Evolutionary conservation across 768 basidiomycete species (phyloP), one percentile per base, ranked within the genome.

Genomic region (Pilatotrama ljubarskyi): DNA sequence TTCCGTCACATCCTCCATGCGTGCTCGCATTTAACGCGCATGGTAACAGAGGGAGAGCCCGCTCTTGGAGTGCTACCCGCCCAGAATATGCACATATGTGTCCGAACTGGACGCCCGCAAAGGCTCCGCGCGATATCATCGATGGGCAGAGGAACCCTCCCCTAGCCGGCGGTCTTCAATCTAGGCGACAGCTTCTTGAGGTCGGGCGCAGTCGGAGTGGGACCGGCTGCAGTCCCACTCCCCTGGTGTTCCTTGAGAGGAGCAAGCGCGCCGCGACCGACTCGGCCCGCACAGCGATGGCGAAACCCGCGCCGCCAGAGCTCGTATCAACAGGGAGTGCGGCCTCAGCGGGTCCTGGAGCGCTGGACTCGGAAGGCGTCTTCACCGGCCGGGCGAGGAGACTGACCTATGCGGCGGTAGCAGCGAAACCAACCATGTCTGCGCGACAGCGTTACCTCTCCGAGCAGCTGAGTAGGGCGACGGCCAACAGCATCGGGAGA

Each of bases 141-240:
- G 54, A 56, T 17, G 50, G 49, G 5, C 15, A 20, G 3, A 17
- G 6, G 4, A 10, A 56, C 17, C 43, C 22, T 13, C 54, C 55
- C 10, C 14, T 56, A 42, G n/a, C 24, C 1, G 25, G 11, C 18
- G 40, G 14, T 32, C 0, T 17, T 2, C 60, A 61, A 20, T 14
- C 6, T 0, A 41, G 53, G n/a, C 53, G 59, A 0, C 29, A 17
- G 3, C 17, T 55, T 4, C 18, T 2, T 15, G 54, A 61, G 41
- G 20, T 56, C 7, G 43, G 42, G 6, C 54, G 55, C 10, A 61
- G 55, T 38, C 53, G 60, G 17, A 24, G 49, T 14, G 50, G 53
- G 3, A 20, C 20, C 1, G 47, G 6, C 24, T 9, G 35, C 10
- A 4, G 9, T 14, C 32, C 40, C 14, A 55, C 54, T 17, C 44